These are phyloP conservation scores for Mytilinidion resinicola DNA, from an alignment of 495 filamentous ascomycete species.

Conservation along the genomic window DNA sequence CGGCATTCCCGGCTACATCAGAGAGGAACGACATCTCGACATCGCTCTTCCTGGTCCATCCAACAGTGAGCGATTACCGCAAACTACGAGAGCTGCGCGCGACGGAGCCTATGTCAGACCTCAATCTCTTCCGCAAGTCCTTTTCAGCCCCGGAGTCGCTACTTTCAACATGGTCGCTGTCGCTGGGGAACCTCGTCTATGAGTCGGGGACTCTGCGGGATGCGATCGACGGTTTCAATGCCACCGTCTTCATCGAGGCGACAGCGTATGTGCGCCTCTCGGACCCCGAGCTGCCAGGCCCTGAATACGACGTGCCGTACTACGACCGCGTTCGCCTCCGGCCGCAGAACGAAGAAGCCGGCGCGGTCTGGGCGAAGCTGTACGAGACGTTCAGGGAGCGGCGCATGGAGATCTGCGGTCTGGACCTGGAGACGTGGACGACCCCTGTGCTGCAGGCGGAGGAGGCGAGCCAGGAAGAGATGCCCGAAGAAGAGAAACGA, in stretches of 20 bases:
- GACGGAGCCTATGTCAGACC: slow-evolving; percentile 21
- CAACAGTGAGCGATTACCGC: slow-evolving; percentile 20
- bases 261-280: slow-evolving; percentile 41
- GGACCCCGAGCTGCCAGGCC: slow-evolving; percentile 41
- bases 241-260: slow-evolving; percentile 34
- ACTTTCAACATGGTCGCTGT: slow-evolving; percentile 26
- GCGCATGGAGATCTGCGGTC: slow-evolving; percentile 38
- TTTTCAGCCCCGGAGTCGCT: slow-evolving; percentile 26
- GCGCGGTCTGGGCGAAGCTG: slow-evolving; percentile 41
- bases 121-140: slow-evolving; percentile 27
- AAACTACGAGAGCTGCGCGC: slow-evolving; percentile 17
- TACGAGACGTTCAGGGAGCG: slow-evolving; percentile 37
- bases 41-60: slow-evolving; percentile 32
- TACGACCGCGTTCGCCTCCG: slow-evolving; percentile 30
- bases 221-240: slow-evolving; percentile 34
- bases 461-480: background rate
- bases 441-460: slow-evolving; percentile 15
- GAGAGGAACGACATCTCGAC: slow-evolving; percentile 24
- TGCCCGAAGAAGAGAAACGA: background rate
- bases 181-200: slow-evolving; percentile 25
- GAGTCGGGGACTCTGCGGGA: slow-evolving; percentile 22
- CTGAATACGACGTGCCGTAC: slow-evolving; percentile 41
- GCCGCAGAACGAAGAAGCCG: slow-evolving; percentile 39
- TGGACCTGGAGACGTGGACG: slow-evolving; percentile 36
- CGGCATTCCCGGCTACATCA: slow-evolving; percentile 33